phyloP scores from a whole-genome alignment of 2,329 filamentous ascomycete species.

The Colletotrichum sp. region DNA sequence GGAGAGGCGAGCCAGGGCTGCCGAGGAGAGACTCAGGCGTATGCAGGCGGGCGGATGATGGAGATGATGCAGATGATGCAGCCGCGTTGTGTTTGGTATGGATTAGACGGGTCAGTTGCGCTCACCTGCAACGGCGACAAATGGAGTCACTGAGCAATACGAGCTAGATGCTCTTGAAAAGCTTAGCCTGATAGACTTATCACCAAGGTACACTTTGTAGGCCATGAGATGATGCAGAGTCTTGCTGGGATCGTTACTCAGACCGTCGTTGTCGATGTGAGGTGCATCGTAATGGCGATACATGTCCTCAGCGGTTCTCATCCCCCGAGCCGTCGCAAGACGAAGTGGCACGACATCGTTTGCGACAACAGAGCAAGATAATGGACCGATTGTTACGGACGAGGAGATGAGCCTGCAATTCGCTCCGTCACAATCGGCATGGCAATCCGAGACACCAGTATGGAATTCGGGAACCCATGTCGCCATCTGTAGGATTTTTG shows the following conservation, averaged over 20 bases:
- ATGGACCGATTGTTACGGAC: background rate
- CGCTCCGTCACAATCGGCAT: background rate
- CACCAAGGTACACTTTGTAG: background rate
- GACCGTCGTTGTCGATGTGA: background rate
- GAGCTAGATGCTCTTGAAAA: background rate
- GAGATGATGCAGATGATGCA: background rate
- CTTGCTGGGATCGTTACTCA: background rate
- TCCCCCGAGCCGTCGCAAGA: background rate
- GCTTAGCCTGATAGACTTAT: background rate
- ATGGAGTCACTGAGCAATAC: background rate
- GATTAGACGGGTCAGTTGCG: background rate
- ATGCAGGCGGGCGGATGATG: constrained; percentile 54
- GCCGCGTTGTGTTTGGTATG: background rate
- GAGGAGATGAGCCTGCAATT: background rate
- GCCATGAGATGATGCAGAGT: background rate
- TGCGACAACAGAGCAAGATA: background rate
- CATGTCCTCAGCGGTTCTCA: background rate
- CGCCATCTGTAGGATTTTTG: background rate
- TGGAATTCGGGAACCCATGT: background rate
- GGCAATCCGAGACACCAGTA: background rate
- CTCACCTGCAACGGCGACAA: background rate
- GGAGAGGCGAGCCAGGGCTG: constrained; percentile 88
- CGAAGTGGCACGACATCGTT: background rate
- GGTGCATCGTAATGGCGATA: background rate
- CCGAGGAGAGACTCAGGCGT: constrained; percentile 82